Base-by-base conservation (phyloP, 371 early-diverging fungal genomes). In the Thermomucor indicae-seudaticae region DNA sequence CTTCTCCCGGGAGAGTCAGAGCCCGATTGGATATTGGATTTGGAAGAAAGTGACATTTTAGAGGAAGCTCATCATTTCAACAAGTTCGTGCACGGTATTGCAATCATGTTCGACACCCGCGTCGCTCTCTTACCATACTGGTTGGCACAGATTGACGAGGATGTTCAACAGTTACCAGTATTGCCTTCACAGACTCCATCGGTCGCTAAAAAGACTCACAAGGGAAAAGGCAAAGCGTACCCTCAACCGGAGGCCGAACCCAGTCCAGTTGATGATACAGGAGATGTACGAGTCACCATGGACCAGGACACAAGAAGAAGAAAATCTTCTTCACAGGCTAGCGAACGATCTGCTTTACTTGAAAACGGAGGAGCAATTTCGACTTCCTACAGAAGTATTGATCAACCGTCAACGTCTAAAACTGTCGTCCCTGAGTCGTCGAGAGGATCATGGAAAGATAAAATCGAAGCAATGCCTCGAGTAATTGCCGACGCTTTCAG, bases 41-140 rank as follows among this genome's bases (percentile, higher is more conserved):
- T 99, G 35, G 83, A 96, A 58, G 84, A 91, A 42, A 86, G 88
- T 55, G 87, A 91, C 46, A 79, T 98, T 53, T 92, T 98, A 22
- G 95, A 96, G 67, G 95, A 94, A 32, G 97, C 97, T 7, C 95
- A 95, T 49, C 97, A 96, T 70, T 99, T 99, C 76, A 90, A 90
- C 57, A 99, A 99, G 71, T 99, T 95, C 74, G 88, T 97, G 35
- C 99, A 99, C 68, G 99, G 98, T 59, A 83, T 90, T 20, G 89
- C 98, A 5, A 89, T 95, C 28, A 82, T 99, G 53, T 85, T 97
- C 52, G 93, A 93, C 56, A 75, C 77, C 23, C 81, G 88, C 30
- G 94, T 99, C 6, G 79, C 85, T 14, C 78, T 95, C 38, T 81
- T 99, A 48, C 99, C 99, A 8, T 98, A 96, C 74, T 99, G 99